Evolutionary conservation across 805 yeast species (phyloP), one percentile per base, ranked within the genome.

Genomic region (Ogataea pini): DNA sequence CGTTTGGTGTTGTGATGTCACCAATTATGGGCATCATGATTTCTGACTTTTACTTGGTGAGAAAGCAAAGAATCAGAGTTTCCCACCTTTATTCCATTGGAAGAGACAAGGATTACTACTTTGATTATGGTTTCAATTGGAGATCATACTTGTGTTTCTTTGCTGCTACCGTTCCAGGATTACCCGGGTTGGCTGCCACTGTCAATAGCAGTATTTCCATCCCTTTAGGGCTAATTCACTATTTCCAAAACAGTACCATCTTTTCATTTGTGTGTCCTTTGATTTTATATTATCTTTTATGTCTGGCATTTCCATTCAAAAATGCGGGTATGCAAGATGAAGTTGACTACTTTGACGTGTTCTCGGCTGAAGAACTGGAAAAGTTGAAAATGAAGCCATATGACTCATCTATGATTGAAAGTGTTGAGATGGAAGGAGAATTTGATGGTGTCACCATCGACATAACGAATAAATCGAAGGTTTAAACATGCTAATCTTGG

Each of bases 161-260:
- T 7, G 51, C 62, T 9, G 72, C 77, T 13, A 55, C 62, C 19
- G 59, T 59, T 19, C 73, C 72, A 2, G 71, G 71, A 14, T 50
- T 70, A 7, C 73, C 74, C 1, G 73, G 74, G 9, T 51, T 70
- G 46, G 64, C 65, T 12, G 48, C 60, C 19, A 57, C 56, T 17
- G 67, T 69, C 5, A 60, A 62, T 36, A 44, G 66, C 45, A 20
- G 44, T 13, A 31, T 40, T 36, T 69, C 63, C 22, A 57, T 72
- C 63, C 57, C 67, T 2, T 57, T 65, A 6, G 80, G 80, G n/a
- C 63, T 71, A 16, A 59, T 67, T 12, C 69, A 72, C 49, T 76
- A 67, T 58, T 77, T 69, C 56, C 66, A 73, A 46, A 77, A 74
- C 45, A 74, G 72, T 52, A 64, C 73, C 6, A 65, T 76, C 48